Evolutionary conservation across 129 eudicot species (phyloP).

Genomic region (Deinandra increscens): DNA sequence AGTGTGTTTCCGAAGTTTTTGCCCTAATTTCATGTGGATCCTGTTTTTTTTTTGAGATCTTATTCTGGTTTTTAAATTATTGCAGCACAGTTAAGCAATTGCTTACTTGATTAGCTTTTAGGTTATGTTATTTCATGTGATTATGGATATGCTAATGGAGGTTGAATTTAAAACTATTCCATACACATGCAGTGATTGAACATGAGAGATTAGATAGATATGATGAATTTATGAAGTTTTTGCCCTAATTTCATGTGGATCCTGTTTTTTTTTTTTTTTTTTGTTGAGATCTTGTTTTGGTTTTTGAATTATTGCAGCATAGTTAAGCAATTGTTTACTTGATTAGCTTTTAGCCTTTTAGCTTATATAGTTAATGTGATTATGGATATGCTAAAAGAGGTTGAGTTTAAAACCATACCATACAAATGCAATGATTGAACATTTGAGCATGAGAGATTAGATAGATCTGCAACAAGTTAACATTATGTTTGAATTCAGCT

Average conservation of each 20-base stretch:
- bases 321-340: no score
- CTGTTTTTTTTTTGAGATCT: slow-evolving; percentile 10
- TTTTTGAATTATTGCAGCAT: no score
- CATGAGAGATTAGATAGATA: background rate
- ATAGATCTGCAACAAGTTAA: slow-evolving; percentile 22
- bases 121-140: no score
- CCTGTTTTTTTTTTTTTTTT: no score
- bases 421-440: background rate
- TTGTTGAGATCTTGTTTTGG: no score
- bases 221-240: no score
- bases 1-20: slow-evolving; percentile 29
- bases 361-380: background rate
- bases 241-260: no score
- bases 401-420: background rate
- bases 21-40: slow-evolving; percentile 23
- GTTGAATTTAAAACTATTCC: background rate
- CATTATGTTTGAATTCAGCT: slow-evolving; percentile 9
- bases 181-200: background rate
- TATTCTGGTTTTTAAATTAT: background rate
- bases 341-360: no score
- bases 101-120: background rate
- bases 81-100: background rate
- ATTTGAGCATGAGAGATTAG: background rate
- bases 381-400: slow-evolving; percentile 6
- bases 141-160: slow-evolving; percentile 5